Percentiles rank a stretch among this genome's conserved stretches.
These are phyloP conservation scores for Trichoderma aggressivum DNA, from an alignment of 2,329 filamentous ascomycete species.

Conservation along the genomic window DNA sequence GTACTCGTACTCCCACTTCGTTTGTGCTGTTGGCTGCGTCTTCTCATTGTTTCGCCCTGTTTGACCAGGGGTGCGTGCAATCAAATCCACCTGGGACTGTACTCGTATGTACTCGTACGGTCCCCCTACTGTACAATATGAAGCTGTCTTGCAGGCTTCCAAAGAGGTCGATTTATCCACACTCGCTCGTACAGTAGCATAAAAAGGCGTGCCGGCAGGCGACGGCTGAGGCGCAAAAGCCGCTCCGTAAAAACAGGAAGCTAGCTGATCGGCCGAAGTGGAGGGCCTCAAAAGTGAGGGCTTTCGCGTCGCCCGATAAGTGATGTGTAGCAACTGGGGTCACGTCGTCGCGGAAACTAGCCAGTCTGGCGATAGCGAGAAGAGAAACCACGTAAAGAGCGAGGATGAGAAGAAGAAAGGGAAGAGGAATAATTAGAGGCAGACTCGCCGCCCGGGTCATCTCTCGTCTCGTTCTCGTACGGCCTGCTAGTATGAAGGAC, in stretches of 20 bases:
- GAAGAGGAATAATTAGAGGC: not conserved
- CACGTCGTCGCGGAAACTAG: not conserved
- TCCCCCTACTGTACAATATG: not conserved
- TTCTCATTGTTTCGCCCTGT: not conserved
- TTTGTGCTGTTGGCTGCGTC: not conserved
- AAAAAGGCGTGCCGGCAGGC: not conserved
- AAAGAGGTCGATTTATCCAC: not conserved
- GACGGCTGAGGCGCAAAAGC: not conserved
- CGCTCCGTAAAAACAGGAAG: not conserved
- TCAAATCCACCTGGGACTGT: not conserved
- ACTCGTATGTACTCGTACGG: not conserved
- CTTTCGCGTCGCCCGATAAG: not conserved
- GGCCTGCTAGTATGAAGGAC: not conserved
- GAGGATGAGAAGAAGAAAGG: not conserved
- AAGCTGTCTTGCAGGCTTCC: not conserved
- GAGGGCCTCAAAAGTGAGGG: conserved; percentile 9
- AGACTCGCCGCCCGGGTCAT: not conserved
- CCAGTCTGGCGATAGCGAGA: not conserved
- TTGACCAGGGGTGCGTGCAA: not conserved
- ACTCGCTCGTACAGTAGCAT: not conserved
- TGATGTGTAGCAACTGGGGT: not conserved
- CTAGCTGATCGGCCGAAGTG: not conserved
- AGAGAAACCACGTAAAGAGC: not conserved
- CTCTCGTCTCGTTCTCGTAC: not conserved
- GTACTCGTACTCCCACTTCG: not conserved